Evolutionary conservation across 306 rosid genomes (phyloP).

Genomic region (Vicia faba): DNA sequence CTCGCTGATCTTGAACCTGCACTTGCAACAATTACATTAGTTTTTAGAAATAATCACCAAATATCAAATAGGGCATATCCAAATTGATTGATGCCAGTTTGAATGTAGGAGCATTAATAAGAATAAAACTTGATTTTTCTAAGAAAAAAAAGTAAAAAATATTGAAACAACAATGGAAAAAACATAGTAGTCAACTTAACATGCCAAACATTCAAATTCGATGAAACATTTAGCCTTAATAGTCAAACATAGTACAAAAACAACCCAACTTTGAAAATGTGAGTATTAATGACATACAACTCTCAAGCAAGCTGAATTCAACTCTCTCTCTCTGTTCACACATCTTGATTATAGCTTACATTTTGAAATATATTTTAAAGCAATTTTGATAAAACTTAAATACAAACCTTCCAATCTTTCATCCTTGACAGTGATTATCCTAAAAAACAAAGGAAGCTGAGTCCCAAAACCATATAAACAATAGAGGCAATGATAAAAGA

Average conservation of each 20-base stretch:
- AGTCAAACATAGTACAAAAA: constrained; percentile 25
- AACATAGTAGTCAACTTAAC: constrained; percentile 11
- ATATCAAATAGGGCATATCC: background rate
- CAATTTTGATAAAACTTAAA: background rate
- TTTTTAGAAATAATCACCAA: constrained; percentile 11
- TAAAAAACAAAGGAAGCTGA: background rate
- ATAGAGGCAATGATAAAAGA: background rate
- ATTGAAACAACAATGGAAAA: background rate
- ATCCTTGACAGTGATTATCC: background rate
- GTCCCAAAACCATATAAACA: constrained; percentile 4
- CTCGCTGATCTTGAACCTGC: constrained; percentile 80
- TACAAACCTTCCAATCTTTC: background rate
- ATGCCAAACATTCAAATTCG: constrained; percentile 9
- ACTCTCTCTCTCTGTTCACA: background rate
- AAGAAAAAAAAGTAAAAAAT: background rate
- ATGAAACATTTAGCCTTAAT: constrained; percentile 23
- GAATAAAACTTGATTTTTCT: background rate
- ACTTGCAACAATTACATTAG: constrained; percentile 34
- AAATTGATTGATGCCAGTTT: too few species aligned
- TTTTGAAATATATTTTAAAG: background rate
- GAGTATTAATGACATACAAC: constrained; percentile 26
- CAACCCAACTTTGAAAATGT: constrained; percentile 37
- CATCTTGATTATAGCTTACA: background rate
- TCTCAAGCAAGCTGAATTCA: constrained; percentile 7
- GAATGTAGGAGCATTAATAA: background rate